Base-by-base conservation (phyloP, 2,329 filamentous ascomycete species). In the Botrytis pseudocinerea region DNA sequence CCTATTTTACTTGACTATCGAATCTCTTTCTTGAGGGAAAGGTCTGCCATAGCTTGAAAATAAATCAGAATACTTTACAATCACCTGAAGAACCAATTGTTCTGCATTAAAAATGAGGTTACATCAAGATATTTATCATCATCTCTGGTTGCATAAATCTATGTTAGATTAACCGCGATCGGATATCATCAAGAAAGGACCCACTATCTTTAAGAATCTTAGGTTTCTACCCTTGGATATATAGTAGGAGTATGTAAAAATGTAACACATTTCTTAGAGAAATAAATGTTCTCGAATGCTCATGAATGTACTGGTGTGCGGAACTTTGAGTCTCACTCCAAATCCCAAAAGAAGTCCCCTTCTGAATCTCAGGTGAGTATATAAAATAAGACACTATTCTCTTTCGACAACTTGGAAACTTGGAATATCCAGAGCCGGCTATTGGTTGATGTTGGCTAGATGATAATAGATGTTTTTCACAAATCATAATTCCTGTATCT, bases 21-120 rank as follows among this genome's bases (percentile, higher is more conserved):
- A 25, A n/a, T n/a, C 12, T n/a, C 5, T 51, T n/a, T 1, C 25
- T 2, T n/a, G 2, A n/a, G 2, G n/a, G 6, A 51, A 5, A 16
- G 2, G 0, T n/a, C 4, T 51, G 12, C 48, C 10, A 51, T n/a
- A n/a, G 10, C 48, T 51, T n/a, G 0, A 25, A 14, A 14, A 18
- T 0, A 51, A 6, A 51, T 51, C 25, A 51, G 22, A 51, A 2
- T 2, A 12, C 22, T 51, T 14, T n/a, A n/a, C 10, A 14, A 12
- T 51, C 12, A 51, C 10, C 25, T n/a, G 22, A 4, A 14, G 10
- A n/a, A 51, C 2, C 48, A n/a, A n/a, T 14, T 22, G n/a, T n/a
- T 51, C 25, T 51, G 48, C 25, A n/a, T 10, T 14, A 12, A 4
- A 51, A 1, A 51, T 14, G 9, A 12, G 25, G n/a, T 2, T 14